Evolutionary conservation across 78 protist genomes (phyloP).

Genomic region (Dictyostelium brefeldianum): DNA sequence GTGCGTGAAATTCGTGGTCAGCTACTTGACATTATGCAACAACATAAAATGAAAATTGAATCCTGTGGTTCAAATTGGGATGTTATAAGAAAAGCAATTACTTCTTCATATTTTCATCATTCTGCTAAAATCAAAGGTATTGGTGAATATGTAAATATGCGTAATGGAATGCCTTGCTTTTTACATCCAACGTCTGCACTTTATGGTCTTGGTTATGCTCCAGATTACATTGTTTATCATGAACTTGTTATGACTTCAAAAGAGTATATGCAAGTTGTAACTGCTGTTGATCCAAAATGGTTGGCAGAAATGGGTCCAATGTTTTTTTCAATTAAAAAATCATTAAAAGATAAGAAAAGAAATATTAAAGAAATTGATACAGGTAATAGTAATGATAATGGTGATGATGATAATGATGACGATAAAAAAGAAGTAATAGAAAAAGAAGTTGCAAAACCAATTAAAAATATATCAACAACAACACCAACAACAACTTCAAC

Average conservation of each 20-base stretch:
- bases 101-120: conserved; percentile 95
- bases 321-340: conserved; percentile 88
- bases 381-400: background rate
- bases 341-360: conserved; percentile 38
- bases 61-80: conserved; percentile 94
- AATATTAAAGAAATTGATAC: background rate
- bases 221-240: conserved; percentile 99
- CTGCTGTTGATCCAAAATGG: conserved; percentile 99
- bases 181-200: conserved; percentile 98
- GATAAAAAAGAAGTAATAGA: background rate
- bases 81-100: conserved; percentile 92
- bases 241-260: conserved; percentile 98
- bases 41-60: conserved; percentile 51
- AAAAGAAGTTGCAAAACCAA: background rate
- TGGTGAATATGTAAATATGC: conserved; percentile 97
- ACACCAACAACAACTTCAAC: background rate
- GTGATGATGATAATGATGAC: background rate
- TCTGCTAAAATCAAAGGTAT: conserved; percentile 93
- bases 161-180: conserved; percentile 97
- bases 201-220: conserved; percentile 93
- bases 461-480: background rate
- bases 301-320: conserved; percentile 96
- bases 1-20: conserved; percentile 93
- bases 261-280: conserved; percentile 98
- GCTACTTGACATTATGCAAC: conserved; percentile 93